Evolutionary conservation across 176 grass and related monocot genomes (phyloP), one percentile per base, ranked within the genome.

Genomic region (Cenchrus fungigraminus): DNA sequence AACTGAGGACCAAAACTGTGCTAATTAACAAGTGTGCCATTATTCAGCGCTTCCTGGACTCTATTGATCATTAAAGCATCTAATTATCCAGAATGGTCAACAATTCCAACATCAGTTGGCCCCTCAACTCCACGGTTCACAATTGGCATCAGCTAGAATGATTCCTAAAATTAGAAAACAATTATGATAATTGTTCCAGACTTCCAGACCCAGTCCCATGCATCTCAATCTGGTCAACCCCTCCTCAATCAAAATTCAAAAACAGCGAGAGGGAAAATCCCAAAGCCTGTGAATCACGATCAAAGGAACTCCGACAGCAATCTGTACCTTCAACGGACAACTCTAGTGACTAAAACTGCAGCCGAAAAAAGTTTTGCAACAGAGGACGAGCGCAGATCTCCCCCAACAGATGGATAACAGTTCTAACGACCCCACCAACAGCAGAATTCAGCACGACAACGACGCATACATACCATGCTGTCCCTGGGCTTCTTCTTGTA

Each of bases 401-500:
- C 9, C 1, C 1, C 57, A 5, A 16, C 73, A 52, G 51, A 64
- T 6, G 79, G 73, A 74, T 44, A 82, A 15, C 68, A 37, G 22
- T 50, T n/a, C 8, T 44, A 6, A 9, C 42, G 8, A 67, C 9
- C 22, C 50, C 25, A 25, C 50, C 7, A 29, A 9, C 43, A 32
- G 8, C 9, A 15, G 5, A 71, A 77, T 75, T 31, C 19, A 68
- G 29, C 4, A 16, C 1, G 32, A 49, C 51, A 17, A 12, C 28
- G 20, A 2, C 7, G 0, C 31, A 51, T 25, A 25, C 47, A 2
- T 86, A 99, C 97, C 93, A 91, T 96, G 64, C 49, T 92, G 82
- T 94, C 91, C 73, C 67, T 92, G 25, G 97, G 97, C 79, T 96
- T 74, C 88, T 85, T 99, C 84, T 96, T 99, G 86, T 91, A 95